phyloP scores from a whole-genome alignment of 257 asterid genomes.

The Solanum appendiculatum region DNA sequence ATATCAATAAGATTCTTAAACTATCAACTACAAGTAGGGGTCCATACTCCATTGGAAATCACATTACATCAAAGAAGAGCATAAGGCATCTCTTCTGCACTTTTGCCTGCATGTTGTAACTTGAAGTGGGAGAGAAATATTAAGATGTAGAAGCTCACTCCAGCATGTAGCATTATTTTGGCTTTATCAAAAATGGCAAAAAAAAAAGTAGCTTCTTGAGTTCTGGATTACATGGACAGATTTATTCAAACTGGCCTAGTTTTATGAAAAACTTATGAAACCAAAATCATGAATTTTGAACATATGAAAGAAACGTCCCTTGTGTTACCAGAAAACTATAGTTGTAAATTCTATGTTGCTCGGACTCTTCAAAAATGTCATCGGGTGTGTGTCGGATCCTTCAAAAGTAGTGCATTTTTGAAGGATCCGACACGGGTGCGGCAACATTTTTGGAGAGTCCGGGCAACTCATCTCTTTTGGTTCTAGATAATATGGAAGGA shows the following conservation, averaged over 20 bases:
- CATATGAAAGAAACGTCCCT: neutral
- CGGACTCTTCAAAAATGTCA: too few species aligned
- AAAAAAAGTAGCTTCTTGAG: neutral
- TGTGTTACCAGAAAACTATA: neutral
- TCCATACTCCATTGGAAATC: neutral
- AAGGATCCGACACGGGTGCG: too few species aligned
- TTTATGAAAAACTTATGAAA: neutral
- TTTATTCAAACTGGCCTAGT: neutral
- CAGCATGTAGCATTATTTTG: neutral
- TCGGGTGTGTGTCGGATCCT: too few species aligned
- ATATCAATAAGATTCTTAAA: neutral
- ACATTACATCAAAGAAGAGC: neutral
- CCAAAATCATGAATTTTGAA: neutral
- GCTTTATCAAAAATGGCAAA: neutral
- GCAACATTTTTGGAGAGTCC: too few species aligned
- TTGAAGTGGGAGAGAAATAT: neutral
- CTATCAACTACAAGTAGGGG: neutral
- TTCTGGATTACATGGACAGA: neutral
- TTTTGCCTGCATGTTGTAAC: neutral
- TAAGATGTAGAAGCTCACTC: neutral
- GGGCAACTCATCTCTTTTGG: neutral
- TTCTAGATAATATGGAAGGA: neutral
- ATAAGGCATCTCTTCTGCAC: neutral
- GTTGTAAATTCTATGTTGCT: too few species aligned
- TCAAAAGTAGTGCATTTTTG: too few species aligned